phyloP scores from a whole-genome alignment of 768 basidiomycete genomes.

The Lactarius hatsudake region DNA sequence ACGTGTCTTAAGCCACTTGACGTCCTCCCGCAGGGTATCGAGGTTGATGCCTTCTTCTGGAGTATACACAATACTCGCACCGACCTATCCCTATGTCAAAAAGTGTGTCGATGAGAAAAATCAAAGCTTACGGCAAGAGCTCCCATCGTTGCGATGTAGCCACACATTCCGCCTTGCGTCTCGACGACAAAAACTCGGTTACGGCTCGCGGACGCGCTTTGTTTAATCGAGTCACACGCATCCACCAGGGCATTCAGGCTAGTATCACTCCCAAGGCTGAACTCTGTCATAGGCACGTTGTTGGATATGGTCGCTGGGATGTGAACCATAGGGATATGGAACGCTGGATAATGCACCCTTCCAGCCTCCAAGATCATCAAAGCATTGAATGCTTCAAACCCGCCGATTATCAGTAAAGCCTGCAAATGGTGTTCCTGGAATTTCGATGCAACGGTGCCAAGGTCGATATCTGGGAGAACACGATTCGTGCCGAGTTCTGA shows the following conservation, averaged over 20 bases:
- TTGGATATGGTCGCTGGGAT: slow-evolving; percentile 97
- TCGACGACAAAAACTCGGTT: slow-evolving; percentile 98
- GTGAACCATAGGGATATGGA: slow-evolving; percentile 95
- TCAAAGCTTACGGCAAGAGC: slow-evolving; percentile 78
- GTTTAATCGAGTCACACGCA: slow-evolving; percentile 98
- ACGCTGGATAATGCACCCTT: slow-evolving; percentile 79
- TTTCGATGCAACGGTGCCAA: slow-evolving; percentile 85
- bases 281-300: slow-evolving; percentile 97
- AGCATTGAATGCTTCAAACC: slow-evolving; percentile 91
- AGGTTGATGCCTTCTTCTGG: slow-evolving; percentile 89
- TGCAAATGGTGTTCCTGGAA: slow-evolving; percentile 85
- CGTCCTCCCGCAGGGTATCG: slow-evolving; percentile 76
- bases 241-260: slow-evolving; percentile 95
- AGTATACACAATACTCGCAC: slow-evolving; percentile 90
- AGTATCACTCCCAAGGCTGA: slow-evolving; percentile 95
- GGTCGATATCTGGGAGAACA: slow-evolving; percentile 76
- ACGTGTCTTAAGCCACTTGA: slow-evolving; percentile 81
- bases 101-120: not conserved
- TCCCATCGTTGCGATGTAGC: slow-evolving; percentile 93
- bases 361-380: slow-evolving; percentile 76
- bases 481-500: slow-evolving; percentile 98
- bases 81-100: slow-evolving; percentile 52
- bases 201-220: slow-evolving; percentile 93
- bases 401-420: slow-evolving; percentile 85
- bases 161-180: slow-evolving; percentile 95